A percentile compares a stretch with the other conserved stretches of the same genome.
Conservation (phyloP, 2,329 filamentous ascomycete genomes). For the Diaporthe eres region DNA sequence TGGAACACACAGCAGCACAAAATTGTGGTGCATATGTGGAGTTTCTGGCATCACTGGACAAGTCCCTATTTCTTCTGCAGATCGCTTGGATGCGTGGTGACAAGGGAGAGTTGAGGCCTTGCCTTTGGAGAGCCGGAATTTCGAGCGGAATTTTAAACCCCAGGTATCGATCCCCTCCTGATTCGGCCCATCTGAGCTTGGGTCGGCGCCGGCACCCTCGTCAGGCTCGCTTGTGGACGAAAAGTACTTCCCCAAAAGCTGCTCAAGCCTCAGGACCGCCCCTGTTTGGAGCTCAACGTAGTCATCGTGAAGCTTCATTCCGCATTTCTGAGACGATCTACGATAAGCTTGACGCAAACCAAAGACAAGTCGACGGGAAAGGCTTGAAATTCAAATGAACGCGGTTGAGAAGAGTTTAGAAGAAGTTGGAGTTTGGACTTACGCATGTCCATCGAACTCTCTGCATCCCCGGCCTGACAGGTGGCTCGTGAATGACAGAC, state of each 20-base stretch:
- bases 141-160: background rate
- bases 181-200: background rate
- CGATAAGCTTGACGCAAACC: no score
- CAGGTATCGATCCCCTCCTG: background rate
- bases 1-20: slow-evolving; percentile 42
- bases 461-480: background rate
- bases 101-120: background rate
- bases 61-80: background rate
- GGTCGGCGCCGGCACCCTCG: background rate
- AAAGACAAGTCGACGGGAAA: background rate
- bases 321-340: slow-evolving; percentile 8
- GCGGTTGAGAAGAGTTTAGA: no score
- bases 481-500: background rate
- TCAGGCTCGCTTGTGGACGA: background rate
- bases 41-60: background rate
- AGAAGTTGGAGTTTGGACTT: background rate
- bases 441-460: slow-evolving; percentile 36
- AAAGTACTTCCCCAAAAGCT: background rate
- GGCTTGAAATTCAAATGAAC: background rate
- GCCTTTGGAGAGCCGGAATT: fast-evolving
- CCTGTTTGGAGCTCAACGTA: slow-evolving; percentile 34
- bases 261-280: background rate
- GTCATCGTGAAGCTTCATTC: slow-evolving; percentile 30
- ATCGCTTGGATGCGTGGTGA: background rate
- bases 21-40: slow-evolving; percentile 38